phyloP scores from a whole-genome alignment of 108 stramenopile genomes.

The Heterococcus sp. region DNA sequence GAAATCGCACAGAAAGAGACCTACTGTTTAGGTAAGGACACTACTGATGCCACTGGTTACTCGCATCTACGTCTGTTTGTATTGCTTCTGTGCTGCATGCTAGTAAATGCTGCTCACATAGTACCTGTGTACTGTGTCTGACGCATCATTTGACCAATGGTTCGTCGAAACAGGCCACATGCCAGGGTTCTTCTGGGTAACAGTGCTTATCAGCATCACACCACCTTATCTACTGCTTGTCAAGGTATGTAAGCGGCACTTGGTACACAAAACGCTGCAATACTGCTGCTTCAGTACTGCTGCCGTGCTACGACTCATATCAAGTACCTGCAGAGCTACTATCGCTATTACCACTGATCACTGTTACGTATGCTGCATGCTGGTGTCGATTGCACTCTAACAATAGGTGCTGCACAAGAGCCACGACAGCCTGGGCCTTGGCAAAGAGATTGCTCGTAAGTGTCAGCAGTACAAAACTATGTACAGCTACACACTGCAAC shows the following conservation, averaged over 20 bases:
- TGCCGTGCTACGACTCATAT: too few relatives aligned
- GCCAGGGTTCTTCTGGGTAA: background rate
- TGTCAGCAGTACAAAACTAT: too few relatives aligned
- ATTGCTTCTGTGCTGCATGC: background rate
- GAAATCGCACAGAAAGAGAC: background rate
- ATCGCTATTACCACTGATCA: too few relatives aligned
- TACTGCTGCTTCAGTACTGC: too few relatives aligned
- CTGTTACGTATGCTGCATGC: too few relatives aligned
- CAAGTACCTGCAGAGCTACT: too few relatives aligned
- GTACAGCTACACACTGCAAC: too few relatives aligned
- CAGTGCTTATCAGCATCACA: background rate
- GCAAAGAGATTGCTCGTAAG: background rate
- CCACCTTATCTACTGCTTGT: background rate
- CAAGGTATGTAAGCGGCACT: too few relatives aligned
- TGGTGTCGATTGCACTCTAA: too few relatives aligned
- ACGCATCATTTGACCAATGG: background rate
- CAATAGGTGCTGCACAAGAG: background rate
- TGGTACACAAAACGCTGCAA: too few relatives aligned
- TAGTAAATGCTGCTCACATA: background rate
- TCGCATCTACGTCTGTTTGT: too few relatives aligned
- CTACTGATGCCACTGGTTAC: too few relatives aligned
- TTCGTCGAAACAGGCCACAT: background rate
- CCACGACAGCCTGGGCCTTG: background rate
- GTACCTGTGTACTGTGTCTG: background rate
- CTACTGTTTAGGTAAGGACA: background rate